A percentile compares a stretch with the other conserved stretches of the same genome.
These are phyloP conservation scores for Cicer chorassanicum DNA, from an alignment of 306 rosid genomes.

Conservation along the genomic window DNA sequence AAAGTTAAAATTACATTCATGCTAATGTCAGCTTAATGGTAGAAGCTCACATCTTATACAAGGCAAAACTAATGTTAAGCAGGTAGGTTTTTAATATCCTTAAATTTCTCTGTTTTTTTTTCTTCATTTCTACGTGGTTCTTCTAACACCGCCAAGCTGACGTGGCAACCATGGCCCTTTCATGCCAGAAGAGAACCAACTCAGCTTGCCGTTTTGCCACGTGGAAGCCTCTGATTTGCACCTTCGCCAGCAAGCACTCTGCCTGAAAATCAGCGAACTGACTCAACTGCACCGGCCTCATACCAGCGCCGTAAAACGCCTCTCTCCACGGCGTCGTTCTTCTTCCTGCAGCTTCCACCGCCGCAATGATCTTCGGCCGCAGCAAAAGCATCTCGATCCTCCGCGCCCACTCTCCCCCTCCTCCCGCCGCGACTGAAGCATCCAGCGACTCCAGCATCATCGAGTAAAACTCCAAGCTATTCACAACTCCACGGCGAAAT, in stretches of 20 bases:
- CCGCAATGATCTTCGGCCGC: conserved; percentile 65
- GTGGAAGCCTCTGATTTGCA: conserved; percentile 86
- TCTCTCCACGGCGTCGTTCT: conserved; percentile 66
- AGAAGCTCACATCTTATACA: conserved; percentile 29
- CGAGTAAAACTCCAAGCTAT: conserved; percentile 67
- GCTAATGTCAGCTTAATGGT: conserved; percentile 26
- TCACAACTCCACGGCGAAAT: conserved; percentile 69
- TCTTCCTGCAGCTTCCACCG: conserved; percentile 71
- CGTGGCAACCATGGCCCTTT: conserved; percentile 75
- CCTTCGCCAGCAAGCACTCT: conserved; percentile 68
- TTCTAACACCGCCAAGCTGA: conserved; percentile 87
- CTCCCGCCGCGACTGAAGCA: conserved; percentile 54
- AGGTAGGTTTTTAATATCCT: neutral
- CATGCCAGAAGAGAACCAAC: conserved; percentile 91
- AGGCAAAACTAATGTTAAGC: neutral
- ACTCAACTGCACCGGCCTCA: conserved; percentile 86
- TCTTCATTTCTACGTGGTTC: neutral
- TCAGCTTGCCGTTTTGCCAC: conserved; percentile 83
- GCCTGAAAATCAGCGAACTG: conserved; percentile 94
- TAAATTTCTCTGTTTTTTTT: neutral
- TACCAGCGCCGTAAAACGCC: conserved; percentile 72
- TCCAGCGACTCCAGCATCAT: conserved; percentile 84
- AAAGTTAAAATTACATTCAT: conserved; percentile 36
- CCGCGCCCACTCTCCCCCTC: conserved; percentile 66
- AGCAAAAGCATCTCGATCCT: conserved; percentile 67